These are phyloP conservation scores for Candida caryicola DNA, from an alignment of 805 yeast species.

Conservation along the genomic window DNA sequence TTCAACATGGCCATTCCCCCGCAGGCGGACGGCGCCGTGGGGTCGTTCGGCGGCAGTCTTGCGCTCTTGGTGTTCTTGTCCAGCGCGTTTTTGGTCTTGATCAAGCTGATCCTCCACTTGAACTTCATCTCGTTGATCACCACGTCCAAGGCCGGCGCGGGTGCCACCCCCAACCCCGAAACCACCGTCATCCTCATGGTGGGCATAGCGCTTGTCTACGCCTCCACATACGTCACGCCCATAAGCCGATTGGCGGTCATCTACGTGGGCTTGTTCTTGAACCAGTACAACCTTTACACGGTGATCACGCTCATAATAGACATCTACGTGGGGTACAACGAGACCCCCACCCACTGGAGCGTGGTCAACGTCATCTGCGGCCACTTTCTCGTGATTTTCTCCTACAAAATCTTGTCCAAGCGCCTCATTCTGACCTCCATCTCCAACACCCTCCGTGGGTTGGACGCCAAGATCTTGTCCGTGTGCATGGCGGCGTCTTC, in stretches of 20 bases:
- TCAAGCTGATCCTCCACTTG: conserved; percentile 13
- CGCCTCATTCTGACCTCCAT: conserved; percentile 9
- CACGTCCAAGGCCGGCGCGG: conserved; percentile 1
- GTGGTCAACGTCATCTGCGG: conserved; percentile 14
- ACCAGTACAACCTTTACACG: conserved; percentile 29
- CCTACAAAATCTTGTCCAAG: conserved; percentile 13
- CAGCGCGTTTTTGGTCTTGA: conserved; percentile 15
- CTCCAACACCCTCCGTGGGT: conserved; percentile 5
- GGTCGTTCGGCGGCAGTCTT: conserved; percentile 6
- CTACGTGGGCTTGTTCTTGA: conserved; percentile 28
- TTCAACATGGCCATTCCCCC: conserved; percentile 17
- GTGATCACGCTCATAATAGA: conserved; percentile 27
- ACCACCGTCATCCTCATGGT: conserved; percentile 14
- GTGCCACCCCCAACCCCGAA: not conserved
- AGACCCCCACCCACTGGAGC: conserved; percentile 6
- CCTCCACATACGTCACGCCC: conserved; percentile 23
- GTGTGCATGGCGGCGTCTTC: conserved; percentile 2
- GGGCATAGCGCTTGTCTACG: conserved; percentile 20
- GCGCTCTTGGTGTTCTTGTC: conserved; percentile 22
- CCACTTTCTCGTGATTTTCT: conserved; percentile 16
- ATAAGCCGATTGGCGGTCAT: conserved; percentile 24
- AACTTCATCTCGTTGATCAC: conserved; percentile 10
- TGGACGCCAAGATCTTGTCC: conserved; percentile 4
- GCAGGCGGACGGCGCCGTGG: not conserved
- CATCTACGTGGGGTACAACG: conserved; percentile 13